These are phyloP conservation scores for Euphrasia confusa DNA, from an alignment of 257 asterid genomes.

Conservation along the genomic window DNA sequence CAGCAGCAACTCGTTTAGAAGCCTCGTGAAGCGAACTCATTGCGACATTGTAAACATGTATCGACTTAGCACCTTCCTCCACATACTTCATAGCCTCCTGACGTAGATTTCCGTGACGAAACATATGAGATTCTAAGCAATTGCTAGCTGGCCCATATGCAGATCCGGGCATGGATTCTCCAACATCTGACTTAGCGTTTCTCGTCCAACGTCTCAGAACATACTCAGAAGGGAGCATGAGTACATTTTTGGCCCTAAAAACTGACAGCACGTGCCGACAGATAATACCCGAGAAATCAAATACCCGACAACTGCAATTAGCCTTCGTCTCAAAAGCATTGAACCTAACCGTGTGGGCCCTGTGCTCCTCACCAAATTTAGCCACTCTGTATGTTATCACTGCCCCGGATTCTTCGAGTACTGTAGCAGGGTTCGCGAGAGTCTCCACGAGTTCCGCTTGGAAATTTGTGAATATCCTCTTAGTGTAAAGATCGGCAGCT, in stretches of 20 bases:
- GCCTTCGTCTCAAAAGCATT: conserved; percentile 57
- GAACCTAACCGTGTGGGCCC: conserved; percentile 58
- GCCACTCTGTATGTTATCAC: conserved; percentile 53
- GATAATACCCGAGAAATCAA: conserved; percentile 71
- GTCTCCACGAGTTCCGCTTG: conserved; percentile 83
- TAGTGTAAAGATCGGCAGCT: conserved; percentile 71
- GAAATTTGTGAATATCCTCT: conserved; percentile 69
- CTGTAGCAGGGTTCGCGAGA: conserved; percentile 72
- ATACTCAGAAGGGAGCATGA: conserved; percentile 64
- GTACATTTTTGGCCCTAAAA: conserved; percentile 70
- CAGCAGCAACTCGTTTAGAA: conserved; percentile 50
- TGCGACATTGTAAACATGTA: conserved; percentile 68
- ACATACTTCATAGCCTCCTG: conserved; percentile 78
- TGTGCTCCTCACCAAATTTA: conserved; percentile 81
- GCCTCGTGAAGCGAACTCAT: conserved; percentile 73
- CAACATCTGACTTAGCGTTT: conserved; percentile 51
- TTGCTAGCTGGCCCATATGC: conserved; percentile 31
- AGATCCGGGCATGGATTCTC: conserved; percentile 31
- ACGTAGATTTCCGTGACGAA: conserved; percentile 53
- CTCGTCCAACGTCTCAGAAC: conserved; percentile 88
- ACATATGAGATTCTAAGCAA: conserved; percentile 43
- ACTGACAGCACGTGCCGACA: conserved; percentile 84
- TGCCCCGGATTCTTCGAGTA: conserved; percentile 50
- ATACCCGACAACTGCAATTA: conserved; percentile 70
- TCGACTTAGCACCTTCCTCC: conserved; percentile 88